Conservation (phyloP, 805 yeast genomes). For the Schwanniomyces sp. region DNA sequence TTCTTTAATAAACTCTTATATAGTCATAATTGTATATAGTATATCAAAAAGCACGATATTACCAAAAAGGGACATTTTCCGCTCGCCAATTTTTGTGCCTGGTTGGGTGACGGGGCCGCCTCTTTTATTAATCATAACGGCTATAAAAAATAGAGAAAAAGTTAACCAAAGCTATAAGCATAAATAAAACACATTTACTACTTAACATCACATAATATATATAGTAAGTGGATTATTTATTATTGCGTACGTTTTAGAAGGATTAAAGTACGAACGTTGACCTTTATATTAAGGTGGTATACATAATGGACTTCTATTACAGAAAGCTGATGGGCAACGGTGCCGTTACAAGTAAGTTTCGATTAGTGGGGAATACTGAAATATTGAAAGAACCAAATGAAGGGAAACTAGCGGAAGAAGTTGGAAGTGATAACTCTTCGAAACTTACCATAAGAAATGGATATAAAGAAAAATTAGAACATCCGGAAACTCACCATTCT, state of each 20-base stretch:
- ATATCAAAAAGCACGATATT: background rate
- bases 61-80: background rate
- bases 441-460: background rate
- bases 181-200: too few species aligned
- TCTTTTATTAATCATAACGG: background rate
- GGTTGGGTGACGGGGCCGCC: slow-evolving; percentile 2
- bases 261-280: background rate
- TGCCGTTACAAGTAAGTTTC: slow-evolving; percentile 35
- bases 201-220: too few species aligned
- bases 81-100: background rate
- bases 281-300: background rate
- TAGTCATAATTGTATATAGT: slow-evolving; percentile 1
- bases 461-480: slow-evolving; percentile 4
- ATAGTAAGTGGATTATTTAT: too few species aligned
- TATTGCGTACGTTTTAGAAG: too few species aligned
- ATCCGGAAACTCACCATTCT: slow-evolving; percentile 27
- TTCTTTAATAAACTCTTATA: background rate
- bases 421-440: background rate
- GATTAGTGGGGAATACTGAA: slow-evolving; percentile 12
- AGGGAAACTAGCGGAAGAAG: background rate
- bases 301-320: slow-evolving; percentile 34
- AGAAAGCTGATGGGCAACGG: slow-evolving; percentile 41
- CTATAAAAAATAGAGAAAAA: background rate
- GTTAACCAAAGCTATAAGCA: too few species aligned
- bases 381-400: slow-evolving; percentile 18